Percentiles rank a stretch among this genome's conserved stretches.
These are phyloP conservation scores for Echites panduratus DNA, from an alignment of 257 asterid genomes.

Conservation along the genomic window DNA sequence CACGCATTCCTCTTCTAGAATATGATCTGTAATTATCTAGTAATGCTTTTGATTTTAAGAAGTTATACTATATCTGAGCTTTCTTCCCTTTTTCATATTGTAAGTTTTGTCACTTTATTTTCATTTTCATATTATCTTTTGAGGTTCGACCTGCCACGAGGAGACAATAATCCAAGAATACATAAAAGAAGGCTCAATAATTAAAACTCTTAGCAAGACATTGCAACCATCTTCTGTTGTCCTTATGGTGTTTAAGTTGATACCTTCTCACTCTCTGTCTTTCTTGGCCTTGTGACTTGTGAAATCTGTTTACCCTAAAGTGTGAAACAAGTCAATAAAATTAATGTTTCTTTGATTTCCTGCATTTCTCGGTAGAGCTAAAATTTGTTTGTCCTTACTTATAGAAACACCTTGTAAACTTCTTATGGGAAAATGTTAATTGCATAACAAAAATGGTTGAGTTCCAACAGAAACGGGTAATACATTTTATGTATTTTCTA, in stretches of 20 bases:
- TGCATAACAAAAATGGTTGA: background rate
- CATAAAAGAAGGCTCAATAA: background rate
- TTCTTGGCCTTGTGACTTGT: background rate
- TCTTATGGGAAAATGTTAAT: background rate
- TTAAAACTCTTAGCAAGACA: background rate
- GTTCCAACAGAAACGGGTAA: background rate
- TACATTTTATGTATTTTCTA: background rate
- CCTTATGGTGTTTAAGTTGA: background rate
- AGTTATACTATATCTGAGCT: background rate
- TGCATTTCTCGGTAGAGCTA: background rate
- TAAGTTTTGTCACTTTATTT: background rate
- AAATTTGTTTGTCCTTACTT: slow-evolving; percentile 5
- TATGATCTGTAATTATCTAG: background rate
- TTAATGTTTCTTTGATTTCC: background rate
- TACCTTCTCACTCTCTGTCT: background rate
- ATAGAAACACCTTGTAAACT: background rate
- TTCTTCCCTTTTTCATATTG: background rate
- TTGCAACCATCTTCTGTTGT: background rate
- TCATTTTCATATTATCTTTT: background rate
- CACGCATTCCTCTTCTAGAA: background rate
- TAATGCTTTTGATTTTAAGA: background rate
- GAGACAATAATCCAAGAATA: background rate
- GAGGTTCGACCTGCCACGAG: background rate
- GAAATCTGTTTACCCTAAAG: background rate
- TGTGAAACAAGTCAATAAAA: background rate